phyloP scores from a whole-genome alignment of 768 basidiomycete species.

The Lentinula edodes region DNA sequence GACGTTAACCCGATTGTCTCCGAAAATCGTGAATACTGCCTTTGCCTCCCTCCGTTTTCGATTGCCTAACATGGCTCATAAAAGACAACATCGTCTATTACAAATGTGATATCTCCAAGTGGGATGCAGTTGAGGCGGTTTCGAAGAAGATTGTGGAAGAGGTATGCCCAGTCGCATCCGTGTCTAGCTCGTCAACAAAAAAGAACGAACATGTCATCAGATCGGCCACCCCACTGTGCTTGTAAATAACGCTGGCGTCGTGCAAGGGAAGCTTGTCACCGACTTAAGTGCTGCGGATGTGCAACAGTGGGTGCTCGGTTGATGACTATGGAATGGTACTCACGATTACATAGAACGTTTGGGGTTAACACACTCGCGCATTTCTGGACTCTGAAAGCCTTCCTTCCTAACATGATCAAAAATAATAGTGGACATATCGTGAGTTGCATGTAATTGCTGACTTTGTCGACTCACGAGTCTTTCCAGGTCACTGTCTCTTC shows the following conservation, averaged over 20 bases:
- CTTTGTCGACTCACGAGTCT: conserved; percentile 4
- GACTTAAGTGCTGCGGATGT: conserved; percentile 78
- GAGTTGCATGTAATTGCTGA: conserved; percentile 18
- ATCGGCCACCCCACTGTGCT: conserved; percentile 86
- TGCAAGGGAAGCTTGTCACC: conserved; percentile 81
- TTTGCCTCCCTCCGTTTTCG: neutral
- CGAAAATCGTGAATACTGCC: conserved; percentile 74
- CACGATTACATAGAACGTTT: conserved; percentile 53
- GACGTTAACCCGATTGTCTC: conserved; percentile 75
- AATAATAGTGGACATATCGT: conserved; percentile 82
- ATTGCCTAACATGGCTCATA: conserved; percentile 1
- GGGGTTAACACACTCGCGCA: conserved; percentile 84
- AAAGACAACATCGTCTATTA: conserved; percentile 80
- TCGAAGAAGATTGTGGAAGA: conserved; percentile 74
- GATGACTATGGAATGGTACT: neutral
- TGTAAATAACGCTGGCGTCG: conserved; percentile 93
- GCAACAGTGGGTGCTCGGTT: conserved; percentile 48
- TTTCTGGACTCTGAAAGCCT: conserved; percentile 90
- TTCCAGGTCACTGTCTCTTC: conserved; percentile 73
- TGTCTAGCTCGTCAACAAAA: too few relatives aligned
- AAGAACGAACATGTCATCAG: conserved; percentile 29
- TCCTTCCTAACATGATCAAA: conserved; percentile 84
- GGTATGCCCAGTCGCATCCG: conserved; percentile 31
- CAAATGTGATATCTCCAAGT: conserved; percentile 88
- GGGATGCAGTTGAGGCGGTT: conserved; percentile 75